Evolutionary conservation across 495 filamentous ascomycete species (phyloP), one percentile per base, ranked within the genome.

Genomic region (Lasiosphaeriaceae sp.): DNA sequence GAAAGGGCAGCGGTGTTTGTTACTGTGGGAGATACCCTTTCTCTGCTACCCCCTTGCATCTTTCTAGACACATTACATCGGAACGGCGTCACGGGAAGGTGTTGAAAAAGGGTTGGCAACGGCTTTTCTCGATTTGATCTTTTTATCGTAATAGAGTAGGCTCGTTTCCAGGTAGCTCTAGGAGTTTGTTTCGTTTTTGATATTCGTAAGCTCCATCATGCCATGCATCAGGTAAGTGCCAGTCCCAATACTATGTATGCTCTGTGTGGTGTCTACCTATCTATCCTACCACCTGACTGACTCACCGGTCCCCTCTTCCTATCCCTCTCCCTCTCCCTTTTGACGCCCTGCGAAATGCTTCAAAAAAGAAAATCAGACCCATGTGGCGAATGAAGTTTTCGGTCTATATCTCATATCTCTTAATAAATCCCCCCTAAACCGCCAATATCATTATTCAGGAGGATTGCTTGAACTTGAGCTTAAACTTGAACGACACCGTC

Each of bases 401-500:
- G n/a, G n/a, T n/a, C n/a, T n/a, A n/a, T n/a, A n/a, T n/a, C n/a
- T n/a, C n/a, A n/a, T n/a, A n/a, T n/a, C n/a, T n/a, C n/a, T n/a
- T n/a, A n/a, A n/a, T n/a, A n/a, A n/a, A n/a, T n/a, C n/a, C n/a
- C n/a, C n/a, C n/a, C n/a, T n/a, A 31, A 31, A 4, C 26, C 26
- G 26, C 26, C 26, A 31, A 31, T 31, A 31, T 31, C 26, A 31
- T 31, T 44, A 44, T 16, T 39, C 34, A 14, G 39, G 39, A 0
- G 47, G 44, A 50, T 39, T 59, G 14, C 54, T 65, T 68, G 52
- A 79, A 81, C 57, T 70, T 74, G 41, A 90, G 66, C 58, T 80
- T 82, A 63, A 83, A 91, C 59, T 81, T 85, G 76, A 96, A 96
- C 31, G 73, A 79, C 62, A 80, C 83, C 71, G 69, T 80, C 74